Evolutionary conservation across 495 filamentous ascomycete genomes (phyloP).

Genomic region (Penicillium cinerascens): DNA sequence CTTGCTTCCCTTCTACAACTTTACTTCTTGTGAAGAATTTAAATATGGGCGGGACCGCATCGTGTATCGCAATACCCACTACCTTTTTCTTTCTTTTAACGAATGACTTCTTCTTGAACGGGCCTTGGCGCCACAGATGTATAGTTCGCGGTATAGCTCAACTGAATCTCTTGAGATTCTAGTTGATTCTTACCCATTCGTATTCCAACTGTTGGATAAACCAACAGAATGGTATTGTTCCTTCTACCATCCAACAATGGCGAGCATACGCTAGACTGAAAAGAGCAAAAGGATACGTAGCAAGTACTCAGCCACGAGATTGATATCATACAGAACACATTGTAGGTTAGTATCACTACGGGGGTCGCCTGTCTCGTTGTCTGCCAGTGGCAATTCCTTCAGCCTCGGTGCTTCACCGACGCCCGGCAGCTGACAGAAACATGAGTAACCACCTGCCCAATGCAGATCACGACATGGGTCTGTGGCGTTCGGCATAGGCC

Average conservation of each 20-base stretch:
- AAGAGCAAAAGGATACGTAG: neutral
- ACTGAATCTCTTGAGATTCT: neutral
- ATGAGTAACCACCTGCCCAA: neutral
- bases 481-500: slow-evolving; percentile 10
- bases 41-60: neutral
- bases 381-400: slow-evolving; percentile 19
- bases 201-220: neutral
- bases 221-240: neutral
- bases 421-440: slow-evolving; percentile 1
- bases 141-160: neutral
- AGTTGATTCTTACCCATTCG: no score
- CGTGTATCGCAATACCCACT: neutral
- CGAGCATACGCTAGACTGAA: no score
- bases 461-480: slow-evolving; percentile 6
- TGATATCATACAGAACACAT: neutral
- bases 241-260: neutral
- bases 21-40: neutral
- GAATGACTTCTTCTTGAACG: neutral
- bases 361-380: slow-evolving; percentile 4
- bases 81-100: neutral
- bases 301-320: neutral
- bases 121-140: neutral
- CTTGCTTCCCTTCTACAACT: neutral
- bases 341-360: neutral
- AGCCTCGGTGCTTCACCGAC: neutral